Base-by-base conservation (phyloP, 2,329 filamentous ascomycete genomes). In the Apiospora phragmitis region DNA sequence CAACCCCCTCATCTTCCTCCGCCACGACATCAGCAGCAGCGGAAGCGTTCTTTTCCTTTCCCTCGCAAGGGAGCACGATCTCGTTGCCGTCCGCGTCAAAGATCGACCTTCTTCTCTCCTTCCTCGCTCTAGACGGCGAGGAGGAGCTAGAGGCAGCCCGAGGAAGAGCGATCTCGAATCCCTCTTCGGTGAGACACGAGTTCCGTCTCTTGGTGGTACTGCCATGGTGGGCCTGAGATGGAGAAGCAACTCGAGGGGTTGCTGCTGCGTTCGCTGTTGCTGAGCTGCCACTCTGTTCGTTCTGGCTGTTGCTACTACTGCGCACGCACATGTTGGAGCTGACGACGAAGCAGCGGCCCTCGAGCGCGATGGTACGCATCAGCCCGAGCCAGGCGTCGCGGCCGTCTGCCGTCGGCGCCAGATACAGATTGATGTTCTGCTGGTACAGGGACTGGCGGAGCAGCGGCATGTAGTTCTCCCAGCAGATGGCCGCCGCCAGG, bases 361-460 rank as follows among this genome's bases (percentile, higher is more conserved):
- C 95, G 69, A 89, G 87, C 3, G 90, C 94, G 8, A 96, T 86
- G 0, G 94, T 97, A 68, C 92, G 88, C 90, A 97, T 92, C n/a
- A 97, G 84, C 0, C 90, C 83, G 32, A 93, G 82, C 95, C 95
- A 98, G 0, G 93, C 90, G 76, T 95, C 93, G 72, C 95, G 87
- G 26, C 87, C 89, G 82, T 98, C 95, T 1, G 95, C 95, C 0
- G 95, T 98, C 0, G 95, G 95, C 0, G 95, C 94, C 1, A 98
- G 89, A 81, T 95, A 98, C 16, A 98, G 83, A 79, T 97, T 97
- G 77, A 98, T 90, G 78, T 97, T 97, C 81, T 98, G 95, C 2
- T 90, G 88, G 80, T 98, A 98, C 47, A 98, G 85, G 21, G 90
- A 88, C 79, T 97, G 93, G 24, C 95, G 89, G 9, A 98, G 85